A percentile compares a stretch with the other conserved stretches of the same genome.
Evolutionary conservation across 805 yeast species (phyloP).

Genomic region (Candida parachauliodes): DNA sequence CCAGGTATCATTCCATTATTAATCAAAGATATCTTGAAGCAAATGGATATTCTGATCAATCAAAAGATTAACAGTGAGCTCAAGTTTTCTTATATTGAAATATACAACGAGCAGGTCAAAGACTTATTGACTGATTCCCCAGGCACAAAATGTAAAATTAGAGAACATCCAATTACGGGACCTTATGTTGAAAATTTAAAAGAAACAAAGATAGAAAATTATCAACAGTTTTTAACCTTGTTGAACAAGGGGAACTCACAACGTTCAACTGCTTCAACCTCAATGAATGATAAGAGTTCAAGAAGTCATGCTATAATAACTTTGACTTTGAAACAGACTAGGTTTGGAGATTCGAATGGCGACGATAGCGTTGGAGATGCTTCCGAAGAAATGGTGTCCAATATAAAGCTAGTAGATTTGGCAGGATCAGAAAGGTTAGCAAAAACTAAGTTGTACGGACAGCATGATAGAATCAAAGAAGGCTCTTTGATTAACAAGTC

Average conservation of each 20-base stretch:
- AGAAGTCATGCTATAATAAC: constrained; percentile 82
- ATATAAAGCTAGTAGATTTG: constrained; percentile 67
- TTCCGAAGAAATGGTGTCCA: constrained; percentile 50
- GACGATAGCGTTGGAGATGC: constrained; percentile 31
- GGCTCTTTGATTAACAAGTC: constrained; percentile 78
- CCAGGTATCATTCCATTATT: constrained; percentile 40
- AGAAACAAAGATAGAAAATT: constrained; percentile 49
- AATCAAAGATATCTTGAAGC: constrained; percentile 50
- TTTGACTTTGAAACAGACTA: constrained; percentile 55
- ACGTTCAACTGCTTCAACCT: constrained; percentile 70
- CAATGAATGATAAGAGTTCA: constrained; percentile 68
- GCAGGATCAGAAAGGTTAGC: constrained; percentile 79
- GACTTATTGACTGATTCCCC: constrained; percentile 46
- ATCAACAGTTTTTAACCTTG: constrained; percentile 44
- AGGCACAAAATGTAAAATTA: constrained; percentile 40
- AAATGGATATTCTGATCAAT: constrained; percentile 32
- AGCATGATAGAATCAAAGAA: constrained; percentile 57
- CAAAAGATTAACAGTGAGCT: constrained; percentile 37
- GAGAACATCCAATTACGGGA: constrained; percentile 65
- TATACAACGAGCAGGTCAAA: constrained; percentile 72
- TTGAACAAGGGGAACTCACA: constrained; percentile 49
- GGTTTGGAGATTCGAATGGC: constrained; percentile 24
- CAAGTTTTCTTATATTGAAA: constrained; percentile 63
- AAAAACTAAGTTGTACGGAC: constrained; percentile 58
- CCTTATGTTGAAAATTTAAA: constrained; percentile 69